Evolutionary conservation across 2,329 filamentous ascomycete genomes (phyloP).

Genomic region (Dothistroma pini): DNA sequence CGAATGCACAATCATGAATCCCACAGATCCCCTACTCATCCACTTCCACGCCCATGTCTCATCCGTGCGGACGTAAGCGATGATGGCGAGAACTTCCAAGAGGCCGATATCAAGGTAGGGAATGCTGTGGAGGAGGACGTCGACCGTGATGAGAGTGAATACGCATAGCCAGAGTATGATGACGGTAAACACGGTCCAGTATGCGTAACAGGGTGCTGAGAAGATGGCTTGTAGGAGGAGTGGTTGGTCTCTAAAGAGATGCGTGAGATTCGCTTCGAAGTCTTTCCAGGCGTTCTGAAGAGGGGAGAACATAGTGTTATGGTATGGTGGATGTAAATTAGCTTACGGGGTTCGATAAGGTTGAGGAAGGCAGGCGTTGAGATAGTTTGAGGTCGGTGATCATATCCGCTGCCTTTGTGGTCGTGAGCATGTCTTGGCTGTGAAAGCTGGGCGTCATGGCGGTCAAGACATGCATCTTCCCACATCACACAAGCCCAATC

Average conservation of each 20-base stretch:
- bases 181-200: background rate
- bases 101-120: background rate
- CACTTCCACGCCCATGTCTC: background rate
- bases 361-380: background rate
- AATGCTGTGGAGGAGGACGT: background rate
- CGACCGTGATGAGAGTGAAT: background rate
- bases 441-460: no score
- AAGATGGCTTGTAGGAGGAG: background rate
- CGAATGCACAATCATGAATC: background rate
- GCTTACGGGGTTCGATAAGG: background rate
- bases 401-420: no score
- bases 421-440: no score
- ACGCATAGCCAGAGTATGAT: background rate
- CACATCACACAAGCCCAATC: background rate
- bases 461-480: background rate
- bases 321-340: background rate
- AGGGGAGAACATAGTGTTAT: background rate
- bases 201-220: background rate
- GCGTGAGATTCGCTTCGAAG: background rate
- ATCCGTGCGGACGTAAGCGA: background rate
- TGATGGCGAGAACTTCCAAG: background rate
- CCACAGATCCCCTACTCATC: background rate
- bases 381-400: background rate
- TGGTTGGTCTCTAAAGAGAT: background rate
- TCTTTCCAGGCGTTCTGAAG: background rate